Percentiles rank a stretch among this genome's conserved stretches.
Evolutionary conservation across 768 basidiomycete species (phyloP).

Genomic region (Tricholoma sp.): DNA sequence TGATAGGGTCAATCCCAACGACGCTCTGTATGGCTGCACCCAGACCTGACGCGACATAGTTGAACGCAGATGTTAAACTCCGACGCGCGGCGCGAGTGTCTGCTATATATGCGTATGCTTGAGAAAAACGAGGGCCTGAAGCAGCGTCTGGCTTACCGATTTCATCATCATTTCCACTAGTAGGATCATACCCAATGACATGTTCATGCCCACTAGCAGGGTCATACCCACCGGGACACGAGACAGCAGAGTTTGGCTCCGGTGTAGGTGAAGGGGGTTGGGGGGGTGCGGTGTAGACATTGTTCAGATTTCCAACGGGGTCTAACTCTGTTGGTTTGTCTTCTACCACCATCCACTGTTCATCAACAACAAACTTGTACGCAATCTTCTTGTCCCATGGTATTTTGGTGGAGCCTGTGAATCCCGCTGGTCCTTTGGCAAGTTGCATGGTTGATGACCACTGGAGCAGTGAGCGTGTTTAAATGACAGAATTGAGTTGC

Average conservation of each 20-base stretch:
- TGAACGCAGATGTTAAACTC: conserved; percentile 31
- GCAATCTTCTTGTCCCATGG: conserved; percentile 59
- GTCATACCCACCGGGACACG: neutral
- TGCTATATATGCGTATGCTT: conserved; percentile 31
- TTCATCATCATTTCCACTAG: neutral
- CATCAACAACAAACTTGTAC: conserved; percentile 84
- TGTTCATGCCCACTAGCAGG: neutral
- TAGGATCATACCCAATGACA: neutral
- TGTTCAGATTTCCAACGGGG: conserved; percentile 62
- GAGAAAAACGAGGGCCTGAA: conserved; percentile 20
- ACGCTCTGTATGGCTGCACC: conserved; percentile 29
- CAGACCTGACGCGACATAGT: conserved; percentile 34
- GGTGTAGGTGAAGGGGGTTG: neutral
- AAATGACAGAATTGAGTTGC: conserved; percentile 2
- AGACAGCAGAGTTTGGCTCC: neutral
- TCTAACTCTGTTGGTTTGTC: conserved; percentile 60
- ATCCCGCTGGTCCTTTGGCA: conserved; percentile 47
- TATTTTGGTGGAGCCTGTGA: conserved; percentile 46
- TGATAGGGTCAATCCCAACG: conserved; percentile 30
- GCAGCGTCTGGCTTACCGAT: conserved; percentile 11
- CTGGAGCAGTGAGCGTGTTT: conserved; percentile 27
- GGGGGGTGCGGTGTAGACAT: conserved; percentile 52
- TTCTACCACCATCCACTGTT: conserved; percentile 51
- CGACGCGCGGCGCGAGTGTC: conserved; percentile 32
- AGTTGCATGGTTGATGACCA: conserved; percentile 60